Evolutionary conservation across 208 protist genomes (phyloP), one percentile per base, ranked within the genome.

Genomic region (Acanthamoeba triangularis): DNA sequence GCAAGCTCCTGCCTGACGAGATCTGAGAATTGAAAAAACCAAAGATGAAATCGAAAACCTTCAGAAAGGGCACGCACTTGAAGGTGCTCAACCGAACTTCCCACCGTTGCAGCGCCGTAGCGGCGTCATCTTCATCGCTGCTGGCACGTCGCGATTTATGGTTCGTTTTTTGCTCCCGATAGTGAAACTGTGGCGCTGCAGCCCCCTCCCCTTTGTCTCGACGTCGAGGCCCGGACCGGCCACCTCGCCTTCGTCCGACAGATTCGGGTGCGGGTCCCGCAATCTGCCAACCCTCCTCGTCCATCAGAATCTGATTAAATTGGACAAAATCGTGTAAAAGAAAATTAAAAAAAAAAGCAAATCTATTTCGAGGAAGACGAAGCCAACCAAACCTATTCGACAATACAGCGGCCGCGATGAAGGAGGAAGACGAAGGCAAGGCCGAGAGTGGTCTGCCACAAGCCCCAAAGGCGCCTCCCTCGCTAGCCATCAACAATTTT

Each of bases 401-500:
- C 49, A 52, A 52, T 11, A 52, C n/a, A n/a, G n/a, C n/a, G n/a
- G n/a, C n/a, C n/a, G n/a, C n/a, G 37, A 78, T 37, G 28, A 78
- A 78, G 13, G 16, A 88, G 54, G 49, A 63, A 88, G 78, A 28
- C n/a, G 35, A 33, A 18, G 76, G 25, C 25, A 7, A 85, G 47
- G 47, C 16, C 3, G 76, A 3, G 10, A 85, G 6, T 18, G 41
- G 25, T 37, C 76, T 30, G 47, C 16, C 35, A 47, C 16, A 33
- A 10, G 54, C 44, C 20, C 54, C 87, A 14, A 54, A 65, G 23
- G 44, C 28, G 10, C 35, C 90, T 3, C 90, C 90, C 3, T 47
- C 90, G 23, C 44, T 80, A 25, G 90, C 61, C 3, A 94, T 94
- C 10, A 37, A 30, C 49, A 94, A 94, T 28, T 94, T 94, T 80